A percentile compares a stretch with the other conserved stretches of the same genome.
phyloP scores from a whole-genome alignment of 768 basidiomycete genomes.

The Lenzites betulinus region DNA sequence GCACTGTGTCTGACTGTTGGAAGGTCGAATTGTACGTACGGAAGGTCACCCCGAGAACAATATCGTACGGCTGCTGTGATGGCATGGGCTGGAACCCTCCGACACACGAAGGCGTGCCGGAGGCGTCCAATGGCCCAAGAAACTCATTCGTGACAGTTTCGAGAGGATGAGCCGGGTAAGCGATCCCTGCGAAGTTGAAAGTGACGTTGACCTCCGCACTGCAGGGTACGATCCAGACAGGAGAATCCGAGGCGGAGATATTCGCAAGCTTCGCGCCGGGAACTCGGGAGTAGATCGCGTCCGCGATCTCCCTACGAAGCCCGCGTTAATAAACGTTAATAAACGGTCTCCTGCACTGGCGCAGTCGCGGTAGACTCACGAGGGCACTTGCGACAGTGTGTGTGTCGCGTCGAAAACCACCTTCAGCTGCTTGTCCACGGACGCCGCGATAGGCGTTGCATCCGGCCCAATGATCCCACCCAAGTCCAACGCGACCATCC shows the following conservation, averaged over 20 bases:
- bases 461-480: slow-evolving; percentile 40
- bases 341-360: background rate
- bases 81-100: slow-evolving; percentile 36
- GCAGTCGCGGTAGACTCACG: slow-evolving; percentile 17
- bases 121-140: slow-evolving; percentile 15
- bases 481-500: slow-evolving; percentile 34
- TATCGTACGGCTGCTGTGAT: slow-evolving; percentile 26
- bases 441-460: slow-evolving; percentile 27
- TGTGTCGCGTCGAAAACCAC: slow-evolving; percentile 35
- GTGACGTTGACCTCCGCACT: slow-evolving; percentile 36
- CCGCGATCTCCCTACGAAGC: slow-evolving; percentile 24
- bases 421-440: slow-evolving; percentile 23
- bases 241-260: slow-evolving; percentile 14
- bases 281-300: slow-evolving; percentile 38
- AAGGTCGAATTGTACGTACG: slow-evolving; percentile 24
- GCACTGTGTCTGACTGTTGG: background rate
- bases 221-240: slow-evolving; percentile 38
- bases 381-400: slow-evolving; percentile 37
- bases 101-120: slow-evolving; percentile 32
- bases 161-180: slow-evolving; percentile 38
- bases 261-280: slow-evolving; percentile 32
- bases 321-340: background rate
- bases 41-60: slow-evolving; percentile 38
- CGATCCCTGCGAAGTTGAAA: slow-evolving; percentile 36
- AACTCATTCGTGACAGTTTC: slow-evolving; percentile 32